phyloP scores from a whole-genome alignment of 2,329 filamentous ascomycete species.

The Zasmidium angulare region DNA sequence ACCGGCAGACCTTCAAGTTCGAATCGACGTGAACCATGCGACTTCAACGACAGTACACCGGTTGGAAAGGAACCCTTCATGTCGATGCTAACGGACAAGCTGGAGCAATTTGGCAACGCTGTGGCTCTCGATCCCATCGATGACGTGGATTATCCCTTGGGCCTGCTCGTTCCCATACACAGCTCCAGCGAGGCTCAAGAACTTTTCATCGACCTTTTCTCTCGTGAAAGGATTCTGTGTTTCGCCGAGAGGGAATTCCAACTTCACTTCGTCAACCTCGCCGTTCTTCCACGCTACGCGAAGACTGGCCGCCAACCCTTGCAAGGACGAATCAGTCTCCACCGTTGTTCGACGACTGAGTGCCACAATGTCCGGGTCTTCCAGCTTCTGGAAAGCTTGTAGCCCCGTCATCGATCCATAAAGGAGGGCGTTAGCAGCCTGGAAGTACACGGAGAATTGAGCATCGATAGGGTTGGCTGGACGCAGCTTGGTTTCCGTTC shows the following conservation, averaged over 20 bases:
- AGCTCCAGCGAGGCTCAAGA: slow-evolving; percentile 24
- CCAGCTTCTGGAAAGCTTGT: slow-evolving; percentile 28
- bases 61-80: neutral
- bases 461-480: slow-evolving; percentile 38
- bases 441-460: slow-evolving; percentile 39
- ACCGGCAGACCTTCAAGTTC: slow-evolving; percentile 11
- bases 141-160: slow-evolving; percentile 20
- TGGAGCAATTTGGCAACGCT: slow-evolving; percentile 16
- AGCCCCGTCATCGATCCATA: slow-evolving; percentile 32
- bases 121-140: slow-evolving; percentile 26
- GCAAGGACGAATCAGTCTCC: slow-evolving; percentile 22
- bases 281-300: slow-evolving; percentile 27
- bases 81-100: slow-evolving; percentile 6
- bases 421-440: slow-evolving; percentile 31
- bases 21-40: neutral
- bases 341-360: slow-evolving; percentile 29
- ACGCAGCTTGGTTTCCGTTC: slow-evolving; percentile 37
- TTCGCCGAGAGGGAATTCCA: slow-evolving; percentile 31
- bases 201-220: slow-evolving; percentile 33
- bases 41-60: neutral
- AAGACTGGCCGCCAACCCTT: slow-evolving; percentile 25
- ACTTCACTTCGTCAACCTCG: slow-evolving; percentile 16
- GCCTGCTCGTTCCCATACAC: slow-evolving; percentile 25
- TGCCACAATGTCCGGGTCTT: slow-evolving; percentile 21
- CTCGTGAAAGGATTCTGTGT: slow-evolving; percentile 30